These are phyloP conservation scores for Zymoseptoria tritici DNA, from an alignment of 2,329 filamentous ascomycete species.

Conservation along the genomic window DNA sequence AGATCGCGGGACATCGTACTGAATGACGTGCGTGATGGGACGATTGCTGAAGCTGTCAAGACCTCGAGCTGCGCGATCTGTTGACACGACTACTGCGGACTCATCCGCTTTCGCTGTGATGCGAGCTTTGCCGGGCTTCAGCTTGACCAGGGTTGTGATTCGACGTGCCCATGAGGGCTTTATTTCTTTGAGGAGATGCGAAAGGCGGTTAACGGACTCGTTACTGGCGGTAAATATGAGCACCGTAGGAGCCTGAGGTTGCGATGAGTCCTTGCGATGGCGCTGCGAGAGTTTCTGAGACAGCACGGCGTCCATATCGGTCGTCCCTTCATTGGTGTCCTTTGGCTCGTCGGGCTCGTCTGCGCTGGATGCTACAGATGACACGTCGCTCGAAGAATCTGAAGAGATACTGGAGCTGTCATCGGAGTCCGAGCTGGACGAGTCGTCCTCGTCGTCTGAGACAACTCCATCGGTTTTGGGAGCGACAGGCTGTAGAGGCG, in stretches of 20 bases:
- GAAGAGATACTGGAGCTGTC: not conserved
- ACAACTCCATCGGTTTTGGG: conserved; percentile 2
- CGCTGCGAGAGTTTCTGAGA: not conserved
- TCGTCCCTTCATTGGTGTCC: not conserved
- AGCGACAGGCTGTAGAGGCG: not conserved
- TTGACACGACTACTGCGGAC: conserved; percentile 69
- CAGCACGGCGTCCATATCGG: not conserved
- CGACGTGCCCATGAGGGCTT: conserved; percentile 22
- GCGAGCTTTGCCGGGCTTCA: conserved; percentile 28
- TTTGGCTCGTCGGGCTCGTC: not conserved
- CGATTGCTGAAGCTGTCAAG: conserved; percentile 54
- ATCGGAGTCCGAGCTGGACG: not conserved
- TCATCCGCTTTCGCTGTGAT: conserved; percentile 63
- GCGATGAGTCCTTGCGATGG: not conserved
- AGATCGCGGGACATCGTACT: conserved; percentile 83
- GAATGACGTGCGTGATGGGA: conserved; percentile 74
- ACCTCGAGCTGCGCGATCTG: conserved; percentile 86
- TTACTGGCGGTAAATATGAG: conserved; percentile 89
- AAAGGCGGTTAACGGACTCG: conserved; percentile 78
- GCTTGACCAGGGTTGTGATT: conserved; percentile 36
- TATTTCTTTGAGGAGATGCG: conserved; percentile 56
- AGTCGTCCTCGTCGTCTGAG: conserved; percentile 10
- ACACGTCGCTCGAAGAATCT: not conserved
- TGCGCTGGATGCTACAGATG: not conserved
- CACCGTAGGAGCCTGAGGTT: conserved; percentile 35